These are phyloP conservation scores for Simplicillium aogashimaense DNA, from an alignment of 2,329 filamentous ascomycete species.

Conservation along the genomic window DNA sequence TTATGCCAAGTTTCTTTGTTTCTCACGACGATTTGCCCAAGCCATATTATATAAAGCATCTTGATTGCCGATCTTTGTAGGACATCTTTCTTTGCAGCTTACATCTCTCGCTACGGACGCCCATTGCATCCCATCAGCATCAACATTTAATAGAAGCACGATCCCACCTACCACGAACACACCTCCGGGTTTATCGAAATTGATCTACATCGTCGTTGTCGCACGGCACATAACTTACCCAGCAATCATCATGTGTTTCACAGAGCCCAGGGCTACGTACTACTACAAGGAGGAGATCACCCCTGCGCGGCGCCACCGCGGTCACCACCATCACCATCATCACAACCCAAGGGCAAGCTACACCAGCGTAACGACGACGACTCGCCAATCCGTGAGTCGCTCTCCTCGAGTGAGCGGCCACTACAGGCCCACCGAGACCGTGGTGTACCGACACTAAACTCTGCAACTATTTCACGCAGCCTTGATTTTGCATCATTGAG, in stretches of 20 bases:
- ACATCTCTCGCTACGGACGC: too few species aligned
- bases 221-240: not conserved
- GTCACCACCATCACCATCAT: conserved; percentile 23
- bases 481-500: too few species aligned
- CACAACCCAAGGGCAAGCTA: conserved; percentile 32
- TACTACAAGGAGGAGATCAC: conserved; percentile 47
- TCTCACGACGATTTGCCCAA: too few species aligned
- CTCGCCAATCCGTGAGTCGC: conserved; percentile 21
- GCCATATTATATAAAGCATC: too few species aligned
- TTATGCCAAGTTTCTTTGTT: too few species aligned
- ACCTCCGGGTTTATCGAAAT: too few species aligned
- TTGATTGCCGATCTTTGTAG: too few species aligned
- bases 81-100: too few species aligned
- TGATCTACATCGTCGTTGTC: conserved; percentile 1
- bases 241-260: conserved; percentile 36
- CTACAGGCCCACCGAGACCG: conserved; percentile 19
- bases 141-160: too few species aligned
- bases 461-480: too few species aligned
- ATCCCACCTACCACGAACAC: too few species aligned
- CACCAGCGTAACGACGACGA: conserved; percentile 25
- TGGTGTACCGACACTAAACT: conserved; percentile 21
- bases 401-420: conserved; percentile 32
- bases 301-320: conserved; percentile 30
- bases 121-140: too few species aligned
- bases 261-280: conserved; percentile 34